Evolutionary conservation across 257 asterid genomes (phyloP).

Genomic region (Solanum phureja): DNA sequence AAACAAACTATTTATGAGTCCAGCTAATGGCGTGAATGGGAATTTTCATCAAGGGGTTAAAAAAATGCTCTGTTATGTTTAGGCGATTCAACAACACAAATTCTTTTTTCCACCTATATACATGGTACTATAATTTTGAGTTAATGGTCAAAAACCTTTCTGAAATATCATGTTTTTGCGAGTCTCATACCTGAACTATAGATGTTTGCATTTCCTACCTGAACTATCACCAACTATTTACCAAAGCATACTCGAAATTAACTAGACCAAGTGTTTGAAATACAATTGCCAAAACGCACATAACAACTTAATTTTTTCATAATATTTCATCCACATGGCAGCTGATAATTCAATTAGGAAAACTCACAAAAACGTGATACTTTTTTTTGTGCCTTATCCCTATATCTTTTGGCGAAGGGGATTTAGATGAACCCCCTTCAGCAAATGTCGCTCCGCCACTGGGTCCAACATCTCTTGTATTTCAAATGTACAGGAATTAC

Average conservation of each 20-base stretch:
- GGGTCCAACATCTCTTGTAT: not conserved
- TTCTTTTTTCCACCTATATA: not conserved
- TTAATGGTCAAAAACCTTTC: not conserved
- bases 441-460: not conserved
- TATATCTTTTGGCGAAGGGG: not conserved
- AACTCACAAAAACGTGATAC: not conserved
- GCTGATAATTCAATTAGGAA: not conserved
- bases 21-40: not conserved
- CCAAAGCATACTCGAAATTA: not conserved
- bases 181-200: not conserved
- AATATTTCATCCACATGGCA: not conserved
- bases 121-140: not conserved
- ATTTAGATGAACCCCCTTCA: not conserved
- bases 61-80: not conserved
- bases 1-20: not conserved
- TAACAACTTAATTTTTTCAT: not conserved
- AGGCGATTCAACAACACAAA: not conserved
- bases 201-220: not conserved
- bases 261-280: not conserved
- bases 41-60: not conserved
- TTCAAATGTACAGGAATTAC: conserved; percentile 41
- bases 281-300: not conserved
- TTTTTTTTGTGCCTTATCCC: not conserved
- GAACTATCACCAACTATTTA: not conserved
- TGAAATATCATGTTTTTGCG: not conserved